These are phyloP conservation scores for Gossypium davidsonii DNA, from an alignment of 441 rosid species.

Conservation along the genomic window DNA sequence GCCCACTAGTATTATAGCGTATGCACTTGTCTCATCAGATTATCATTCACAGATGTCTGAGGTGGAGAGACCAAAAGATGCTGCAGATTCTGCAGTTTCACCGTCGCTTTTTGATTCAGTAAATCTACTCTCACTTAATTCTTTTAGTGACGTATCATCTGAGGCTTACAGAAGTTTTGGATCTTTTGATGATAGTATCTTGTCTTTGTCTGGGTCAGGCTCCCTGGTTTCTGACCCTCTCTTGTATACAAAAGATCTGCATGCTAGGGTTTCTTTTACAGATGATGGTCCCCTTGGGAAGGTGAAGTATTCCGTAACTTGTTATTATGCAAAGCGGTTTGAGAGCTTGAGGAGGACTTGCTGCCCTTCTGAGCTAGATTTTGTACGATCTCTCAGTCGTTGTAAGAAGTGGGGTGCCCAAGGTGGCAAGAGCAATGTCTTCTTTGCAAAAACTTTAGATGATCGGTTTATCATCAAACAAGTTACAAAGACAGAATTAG, in stretches of 20 bases:
- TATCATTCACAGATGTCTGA: constrained; percentile 47
- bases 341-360: constrained; percentile 65
- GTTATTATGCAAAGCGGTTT: constrained; percentile 66
- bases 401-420: constrained; percentile 83
- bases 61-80: constrained; percentile 53
- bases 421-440: constrained; percentile 78
- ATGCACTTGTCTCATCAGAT: constrained; percentile 47
- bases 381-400: constrained; percentile 62
- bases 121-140: constrained; percentile 38
- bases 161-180: constrained; percentile 48
- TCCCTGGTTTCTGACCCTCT: constrained; percentile 47
- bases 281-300: constrained; percentile 58
- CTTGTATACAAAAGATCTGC: constrained; percentile 44
- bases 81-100: constrained; percentile 40
- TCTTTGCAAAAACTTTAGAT: constrained; percentile 72
- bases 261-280: constrained; percentile 50
- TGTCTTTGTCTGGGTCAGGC: constrained; percentile 38
- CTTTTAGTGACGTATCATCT: constrained; percentile 41
- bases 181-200: constrained; percentile 39
- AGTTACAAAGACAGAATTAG: constrained; percentile 75
- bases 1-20: constrained; percentile 57
- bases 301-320: constrained; percentile 54
- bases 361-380: constrained; percentile 64
- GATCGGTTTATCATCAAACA: constrained; percentile 69
- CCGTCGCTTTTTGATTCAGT: constrained; percentile 44